phyloP scores from a whole-genome alignment of 2,329 filamentous ascomycete genomes.

The Ophiostoma angusticollis region DNA sequence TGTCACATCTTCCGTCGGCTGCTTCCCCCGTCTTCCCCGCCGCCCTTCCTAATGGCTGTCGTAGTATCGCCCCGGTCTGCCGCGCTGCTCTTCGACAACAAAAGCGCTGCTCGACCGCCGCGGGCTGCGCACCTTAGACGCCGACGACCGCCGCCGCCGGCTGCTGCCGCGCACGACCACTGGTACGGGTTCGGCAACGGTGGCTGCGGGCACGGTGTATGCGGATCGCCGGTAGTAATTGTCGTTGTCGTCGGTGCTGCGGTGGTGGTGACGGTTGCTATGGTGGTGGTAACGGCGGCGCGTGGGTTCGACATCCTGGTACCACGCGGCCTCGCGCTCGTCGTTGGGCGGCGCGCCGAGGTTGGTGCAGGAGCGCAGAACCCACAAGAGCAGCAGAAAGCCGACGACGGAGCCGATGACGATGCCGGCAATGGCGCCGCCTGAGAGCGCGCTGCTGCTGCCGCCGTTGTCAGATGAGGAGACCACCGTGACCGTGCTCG shows the following conservation, averaged over 20 bases:
- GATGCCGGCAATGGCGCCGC: conserved; percentile 39
- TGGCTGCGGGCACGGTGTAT: not conserved
- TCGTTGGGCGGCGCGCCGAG: conserved; percentile 23
- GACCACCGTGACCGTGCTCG: conserved; percentile 21
- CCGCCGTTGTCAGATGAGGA: conserved; percentile 11
- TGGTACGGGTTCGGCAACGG: conserved; percentile 3
- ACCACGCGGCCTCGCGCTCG: conserved; percentile 7
- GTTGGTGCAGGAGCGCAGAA: conserved; percentile 32
- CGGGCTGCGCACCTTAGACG: conserved; percentile 3
- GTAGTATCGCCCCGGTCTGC: not conserved
- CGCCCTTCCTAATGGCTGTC: conserved; percentile 2
- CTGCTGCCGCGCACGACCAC: conserved; percentile 7
- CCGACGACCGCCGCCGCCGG: not conserved
- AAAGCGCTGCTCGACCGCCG: conserved; percentile 1
- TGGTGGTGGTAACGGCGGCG: not conserved
- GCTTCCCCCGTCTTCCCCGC: not conserved
- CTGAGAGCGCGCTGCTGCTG: conserved; percentile 22
- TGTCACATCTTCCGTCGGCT: too few species aligned
- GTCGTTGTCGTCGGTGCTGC: not conserved
- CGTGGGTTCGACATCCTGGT: conserved; percentile 4
- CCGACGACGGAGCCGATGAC: conserved; percentile 35
- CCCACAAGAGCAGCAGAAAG: conserved; percentile 33
- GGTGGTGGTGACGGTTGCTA: not conserved
- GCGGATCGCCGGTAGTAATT: not conserved
- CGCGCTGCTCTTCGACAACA: conserved; percentile 4